Evolutionary conservation across 164 flowering plant genomes (phyloP), one percentile per base, ranked within the genome.

Genomic region (Euptelea pleiosperma): DNA sequence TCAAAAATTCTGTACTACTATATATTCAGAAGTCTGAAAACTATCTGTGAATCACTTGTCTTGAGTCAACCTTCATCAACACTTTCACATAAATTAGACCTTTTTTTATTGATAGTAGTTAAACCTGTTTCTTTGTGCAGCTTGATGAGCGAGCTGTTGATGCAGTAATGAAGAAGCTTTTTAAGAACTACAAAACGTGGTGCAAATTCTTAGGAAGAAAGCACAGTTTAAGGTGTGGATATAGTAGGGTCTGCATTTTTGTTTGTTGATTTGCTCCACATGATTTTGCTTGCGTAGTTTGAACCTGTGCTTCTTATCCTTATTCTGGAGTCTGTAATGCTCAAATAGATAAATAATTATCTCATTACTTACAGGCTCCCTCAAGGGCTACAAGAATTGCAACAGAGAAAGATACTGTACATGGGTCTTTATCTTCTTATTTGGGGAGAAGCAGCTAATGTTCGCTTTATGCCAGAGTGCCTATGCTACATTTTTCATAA

Each of bases 391-490:
- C 96, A 71, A 65, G 99, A 91, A 66, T 70, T 87, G 52, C 96
- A 91, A 47, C 98, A 91, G 68, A 72, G 98, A 44, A 94, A 91
- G 73, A 81, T 91, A 50, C 79, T 94, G 4, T 91, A 94, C 70
- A 94, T 94, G 94, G 99, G 98, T 33, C 80, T 94, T 10, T 82
- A 91, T 75, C 93, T 91, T 73, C 96, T 91, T 43, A 85, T 94
- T 14, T 94, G 98, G 96, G 99, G 99, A 47, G 99, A 94, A 77
- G 98, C 99, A 65, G 98, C 96, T 33, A 94, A 94, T 76, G 69
- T 91, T 52, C 89, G 96, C 33, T 94, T 89, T 71, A 89, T 94
- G 96, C 99, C 99, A 61, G 99, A 91, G 73, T 94, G 98, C 57
- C 70, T 94, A 16, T 85, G 99, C 82, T 94, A 89, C 68, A 94